phyloP scores from a whole-genome alignment of 2,329 filamentous ascomycete species.

The Orbilia oligospora region DNA sequence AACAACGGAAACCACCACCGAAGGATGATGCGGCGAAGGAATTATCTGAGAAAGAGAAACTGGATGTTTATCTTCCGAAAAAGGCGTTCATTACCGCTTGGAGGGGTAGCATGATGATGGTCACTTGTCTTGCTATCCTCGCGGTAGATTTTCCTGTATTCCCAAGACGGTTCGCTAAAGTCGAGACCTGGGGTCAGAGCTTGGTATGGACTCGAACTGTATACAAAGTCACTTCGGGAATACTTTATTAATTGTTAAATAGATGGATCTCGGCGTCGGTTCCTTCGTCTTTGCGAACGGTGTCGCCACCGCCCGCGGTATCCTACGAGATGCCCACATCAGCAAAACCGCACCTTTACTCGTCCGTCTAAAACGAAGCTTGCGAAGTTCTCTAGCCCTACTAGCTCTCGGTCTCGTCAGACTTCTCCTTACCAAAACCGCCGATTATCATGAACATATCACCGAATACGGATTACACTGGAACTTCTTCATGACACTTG shows the following conservation, averaged over 20 bases:
- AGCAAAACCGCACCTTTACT: slow-evolving; percentile 66
- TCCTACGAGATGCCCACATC: slow-evolving; percentile 75
- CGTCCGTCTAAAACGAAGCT: slow-evolving; percentile 75
- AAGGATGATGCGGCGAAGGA: slow-evolving; percentile 61
- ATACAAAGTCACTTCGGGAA: neutral
- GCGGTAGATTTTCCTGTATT: slow-evolving; percentile 96
- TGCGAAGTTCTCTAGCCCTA: slow-evolving; percentile 86
- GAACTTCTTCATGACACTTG: slow-evolving; percentile 99
- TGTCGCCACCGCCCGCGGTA: slow-evolving; percentile 85
- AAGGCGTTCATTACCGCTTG: slow-evolving; percentile 96
- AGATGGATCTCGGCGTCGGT: slow-evolving; percentile 95
- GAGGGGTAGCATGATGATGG: slow-evolving; percentile 89
- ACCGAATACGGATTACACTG: slow-evolving; percentile 98
- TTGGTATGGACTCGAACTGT: slow-evolving; percentile 68
- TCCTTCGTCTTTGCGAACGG: slow-evolving; percentile 97
- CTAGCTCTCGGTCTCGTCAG: slow-evolving; percentile 84
- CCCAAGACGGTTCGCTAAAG: slow-evolving; percentile 94
- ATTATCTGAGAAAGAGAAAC: slow-evolving; percentile 57
- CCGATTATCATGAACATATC: slow-evolving; percentile 93
- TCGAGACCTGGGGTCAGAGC: slow-evolving; percentile 99
- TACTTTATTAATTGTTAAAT: neutral
- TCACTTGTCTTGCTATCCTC: slow-evolving; percentile 92
- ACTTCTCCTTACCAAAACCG: slow-evolving; percentile 88
- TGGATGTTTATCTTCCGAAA: slow-evolving; percentile 75
- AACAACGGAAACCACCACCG: slow-evolving; percentile 66